Evolutionary conservation across 495 filamentous ascomycete genomes (phyloP), one percentile per base, ranked within the genome.

Genomic region (Penicillium macrosclerotiorum): DNA sequence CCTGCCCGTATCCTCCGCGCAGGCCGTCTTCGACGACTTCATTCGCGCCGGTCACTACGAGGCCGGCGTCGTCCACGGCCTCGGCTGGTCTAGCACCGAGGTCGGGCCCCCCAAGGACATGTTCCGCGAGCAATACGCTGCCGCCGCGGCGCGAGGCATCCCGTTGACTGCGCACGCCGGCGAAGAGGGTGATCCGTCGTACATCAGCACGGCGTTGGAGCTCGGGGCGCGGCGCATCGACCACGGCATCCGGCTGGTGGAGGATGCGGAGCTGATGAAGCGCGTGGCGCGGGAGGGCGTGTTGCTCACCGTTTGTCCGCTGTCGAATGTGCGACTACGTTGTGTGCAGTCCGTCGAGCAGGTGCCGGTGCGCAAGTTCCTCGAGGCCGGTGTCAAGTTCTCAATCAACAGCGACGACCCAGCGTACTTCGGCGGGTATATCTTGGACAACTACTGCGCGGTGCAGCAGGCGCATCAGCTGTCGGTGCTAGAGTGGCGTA

Each of bases 361-460:
- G 24, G 63, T 87, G 8, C 86, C 87, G 1, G 73, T 90, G 25
- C 68, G 83, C 18, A 68, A 52, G 35, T 85, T 89, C 51, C 52
- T 90, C 35, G 80, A 84, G 57, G 69, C 68, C 3, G 84, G 83
- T 0, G 80, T 88, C 23, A 75, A 67, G 57, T 86, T 88, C 50
- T 82, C 80, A 8, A 78, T 88, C 44, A 87, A 87, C 51, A 84
- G 83, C 56, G 84, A 92, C 58, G 86, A 90, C 59, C 86, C 86
- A 35, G 86, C 84, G 8, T 92, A 90, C 62, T 90, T 90, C 72
- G 85, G 85, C 5, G 83, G 81, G 0, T 89, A 88, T 62, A 81
- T 89, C 42, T 65, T 85, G 46, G 82, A 86, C 56, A 88, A 88
- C 51, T 89, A 86, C 59, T 88, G 81, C 49, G 82, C 80, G 3